Percentiles rank a stretch among this genome's conserved stretches.
phyloP scores from a whole-genome alignment of 1,284 basidiomycete species.

The Microbotryum silenes-acaulis region DNA sequence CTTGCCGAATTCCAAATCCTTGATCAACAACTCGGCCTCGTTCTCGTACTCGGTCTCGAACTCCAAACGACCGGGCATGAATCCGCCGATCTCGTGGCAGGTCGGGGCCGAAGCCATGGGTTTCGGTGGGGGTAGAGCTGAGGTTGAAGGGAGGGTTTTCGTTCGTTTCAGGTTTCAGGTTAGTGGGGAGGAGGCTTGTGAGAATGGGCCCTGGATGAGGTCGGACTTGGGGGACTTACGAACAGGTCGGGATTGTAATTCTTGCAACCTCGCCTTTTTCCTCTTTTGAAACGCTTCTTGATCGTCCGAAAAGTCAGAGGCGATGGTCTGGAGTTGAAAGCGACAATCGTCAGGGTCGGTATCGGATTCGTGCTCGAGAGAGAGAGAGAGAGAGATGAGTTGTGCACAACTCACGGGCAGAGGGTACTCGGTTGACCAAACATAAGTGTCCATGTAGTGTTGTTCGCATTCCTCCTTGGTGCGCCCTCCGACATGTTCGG shows the following conservation, averaged over 20 bases:
- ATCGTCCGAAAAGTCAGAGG: constrained; percentile 61
- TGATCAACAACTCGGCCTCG: constrained; percentile 81
- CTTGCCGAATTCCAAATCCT: constrained; percentile 91
- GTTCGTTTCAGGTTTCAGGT: not conserved
- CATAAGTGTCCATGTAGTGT: constrained; percentile 79
- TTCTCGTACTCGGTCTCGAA: constrained; percentile 91
- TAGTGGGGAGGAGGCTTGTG: constrained; percentile 35
- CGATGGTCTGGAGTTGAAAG: constrained; percentile 50
- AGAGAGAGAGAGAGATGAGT: not conserved
- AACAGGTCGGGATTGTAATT: constrained; percentile 45
- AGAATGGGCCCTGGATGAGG: constrained; percentile 43
- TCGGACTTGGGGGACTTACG: constrained; percentile 37
- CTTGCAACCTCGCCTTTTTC: constrained; percentile 75
- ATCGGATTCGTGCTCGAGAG: not conserved
- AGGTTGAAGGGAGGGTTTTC: not conserved
- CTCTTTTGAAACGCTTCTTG: constrained; percentile 74
- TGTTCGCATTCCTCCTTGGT: constrained; percentile 89
- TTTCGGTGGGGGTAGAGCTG: constrained; percentile 46
- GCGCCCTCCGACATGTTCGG: constrained; percentile 80
- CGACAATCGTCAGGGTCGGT: no score
- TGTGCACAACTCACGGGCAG: constrained; percentile 52
- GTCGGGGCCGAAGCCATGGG: constrained; percentile 86
- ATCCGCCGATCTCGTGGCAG: constrained; percentile 87
- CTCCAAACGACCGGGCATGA: constrained; percentile 91
- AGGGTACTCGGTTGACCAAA: constrained; percentile 69